Conservation (phyloP, 306 rosid species). For the Pyrus bretschneideri region DNA sequence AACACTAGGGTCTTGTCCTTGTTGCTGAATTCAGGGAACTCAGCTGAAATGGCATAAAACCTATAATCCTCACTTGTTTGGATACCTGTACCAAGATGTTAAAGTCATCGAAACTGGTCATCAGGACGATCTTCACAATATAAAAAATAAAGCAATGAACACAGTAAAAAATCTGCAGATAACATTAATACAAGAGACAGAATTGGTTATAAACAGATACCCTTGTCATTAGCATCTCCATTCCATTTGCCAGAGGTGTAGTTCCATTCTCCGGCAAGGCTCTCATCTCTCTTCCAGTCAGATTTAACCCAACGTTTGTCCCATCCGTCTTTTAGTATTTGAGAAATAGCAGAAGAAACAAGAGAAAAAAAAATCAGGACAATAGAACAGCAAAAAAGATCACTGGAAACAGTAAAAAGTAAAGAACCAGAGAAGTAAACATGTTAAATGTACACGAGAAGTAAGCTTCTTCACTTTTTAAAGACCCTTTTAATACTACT, state of each 20-base stretch:
- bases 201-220: constrained; percentile 23
- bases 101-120: not conserved
- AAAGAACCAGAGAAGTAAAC: not conserved
- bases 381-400: not conserved
- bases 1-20: constrained; percentile 82
- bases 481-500: not conserved
- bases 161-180: not conserved
- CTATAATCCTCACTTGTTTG: constrained; percentile 97
- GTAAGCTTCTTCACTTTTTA: not conserved
- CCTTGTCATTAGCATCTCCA: constrained; percentile 83
- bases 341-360: constrained; percentile 2
- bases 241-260: constrained; percentile 91
- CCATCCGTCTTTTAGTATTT: constrained; percentile 71
- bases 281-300: constrained; percentile 91
- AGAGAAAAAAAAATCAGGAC: constrained; percentile 10
- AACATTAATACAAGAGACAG: not conserved
- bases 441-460: not conserved
- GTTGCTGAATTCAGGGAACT: constrained; percentile 91
- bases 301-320: constrained; percentile 87
- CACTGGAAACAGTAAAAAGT: not conserved
- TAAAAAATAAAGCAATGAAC: not conserved
- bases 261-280: constrained; percentile 91
- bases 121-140: not conserved
- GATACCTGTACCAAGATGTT: constrained; percentile 51
- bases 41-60: constrained; percentile 93